Percentiles rank a stretch among this genome's conserved stretches.
phyloP scores from a whole-genome alignment of 108 stramenopile species.

The Discostella stelligeroides region DNA sequence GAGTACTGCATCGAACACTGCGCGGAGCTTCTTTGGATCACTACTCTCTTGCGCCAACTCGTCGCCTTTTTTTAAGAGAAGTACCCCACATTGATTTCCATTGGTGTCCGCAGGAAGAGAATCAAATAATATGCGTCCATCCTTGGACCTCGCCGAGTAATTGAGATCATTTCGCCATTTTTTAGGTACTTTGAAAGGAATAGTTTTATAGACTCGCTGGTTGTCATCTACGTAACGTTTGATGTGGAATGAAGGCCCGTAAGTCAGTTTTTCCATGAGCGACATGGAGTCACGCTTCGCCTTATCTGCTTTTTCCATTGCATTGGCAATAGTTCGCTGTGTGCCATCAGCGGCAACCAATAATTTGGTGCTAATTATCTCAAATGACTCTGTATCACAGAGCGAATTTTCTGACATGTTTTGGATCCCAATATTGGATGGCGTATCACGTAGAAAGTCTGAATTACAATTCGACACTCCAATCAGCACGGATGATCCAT shows the following conservation, averaged over 20 bases:
- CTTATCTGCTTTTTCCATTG: constrained; percentile 61
- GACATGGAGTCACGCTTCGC: constrained; percentile 47
- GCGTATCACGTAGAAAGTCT: constrained; percentile 9
- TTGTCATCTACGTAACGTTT: constrained; percentile 73
- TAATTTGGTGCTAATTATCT: constrained; percentile 43
- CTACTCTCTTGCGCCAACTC: constrained; percentile 58
- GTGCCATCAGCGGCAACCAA: constrained; percentile 81
- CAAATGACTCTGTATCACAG: constrained; percentile 36
- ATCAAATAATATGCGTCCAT: constrained; percentile 73
- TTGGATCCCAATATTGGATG: constrained; percentile 20
- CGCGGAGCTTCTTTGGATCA: constrained; percentile 59
- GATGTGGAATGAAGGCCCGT: constrained; percentile 58
- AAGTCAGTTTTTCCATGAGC: constrained; percentile 43
- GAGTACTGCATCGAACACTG: constrained; percentile 64
- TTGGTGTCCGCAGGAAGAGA: constrained; percentile 80
- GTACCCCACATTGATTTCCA: constrained; percentile 77
- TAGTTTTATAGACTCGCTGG: constrained; percentile 83
- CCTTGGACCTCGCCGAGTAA: constrained; percentile 74
- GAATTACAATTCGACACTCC: constrained; percentile 20
- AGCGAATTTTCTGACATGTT: constrained; percentile 13
- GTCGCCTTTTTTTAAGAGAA: constrained; percentile 78
- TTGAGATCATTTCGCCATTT: constrained; percentile 83
- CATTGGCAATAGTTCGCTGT: constrained; percentile 66
- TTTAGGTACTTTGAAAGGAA: constrained; percentile 72
- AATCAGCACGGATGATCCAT: constrained; percentile 33